phyloP scores from a whole-genome alignment of 2,329 filamentous ascomycete genomes.

The Rugonectria rugulosa region DNA sequence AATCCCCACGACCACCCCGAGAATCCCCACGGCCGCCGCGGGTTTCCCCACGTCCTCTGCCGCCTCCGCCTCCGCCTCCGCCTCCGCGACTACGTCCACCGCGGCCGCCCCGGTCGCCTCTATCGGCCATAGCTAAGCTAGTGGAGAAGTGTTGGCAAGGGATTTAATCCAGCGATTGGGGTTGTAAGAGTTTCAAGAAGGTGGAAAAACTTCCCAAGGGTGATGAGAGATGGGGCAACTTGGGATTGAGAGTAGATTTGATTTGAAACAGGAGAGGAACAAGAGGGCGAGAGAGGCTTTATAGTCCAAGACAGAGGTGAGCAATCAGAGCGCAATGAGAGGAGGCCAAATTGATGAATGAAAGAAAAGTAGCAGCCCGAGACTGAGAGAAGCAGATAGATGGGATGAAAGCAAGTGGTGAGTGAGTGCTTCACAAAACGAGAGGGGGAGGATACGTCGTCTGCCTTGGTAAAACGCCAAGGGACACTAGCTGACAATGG shows the following conservation, averaged over 20 bases:
- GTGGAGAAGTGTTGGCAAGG: neutral
- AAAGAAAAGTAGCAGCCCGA: too few relatives aligned
- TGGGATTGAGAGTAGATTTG: neutral
- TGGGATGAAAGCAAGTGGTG: too few relatives aligned
- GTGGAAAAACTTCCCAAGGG: too few relatives aligned
- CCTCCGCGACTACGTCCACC: constrained; percentile 22
- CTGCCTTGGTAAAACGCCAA: too few relatives aligned
- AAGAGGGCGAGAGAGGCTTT: neutral
- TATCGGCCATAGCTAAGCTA: constrained; percentile 37
- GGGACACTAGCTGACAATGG: too few relatives aligned
- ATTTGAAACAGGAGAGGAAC: neutral
- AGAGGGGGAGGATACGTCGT: too few relatives aligned
- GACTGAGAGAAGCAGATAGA: too few relatives aligned
- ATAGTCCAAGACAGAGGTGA: too few relatives aligned
- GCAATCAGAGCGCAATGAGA: too few relatives aligned
- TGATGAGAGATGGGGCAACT: too few relatives aligned
- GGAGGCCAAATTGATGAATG: too few relatives aligned
- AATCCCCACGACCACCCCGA: constrained; percentile 31
- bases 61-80: constrained; percentile 18
- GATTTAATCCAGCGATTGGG: neutral
- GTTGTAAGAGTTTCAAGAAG: neutral
- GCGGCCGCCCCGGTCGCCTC: constrained; percentile 37
- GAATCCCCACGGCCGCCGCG: constrained; percentile 35
- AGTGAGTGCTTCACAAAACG: too few relatives aligned
- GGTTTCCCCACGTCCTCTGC: constrained; percentile 25